Evolutionary conservation across 2,329 filamentous ascomycete species (phyloP).

Genomic region (Mycosphaerelloides madeirae): DNA sequence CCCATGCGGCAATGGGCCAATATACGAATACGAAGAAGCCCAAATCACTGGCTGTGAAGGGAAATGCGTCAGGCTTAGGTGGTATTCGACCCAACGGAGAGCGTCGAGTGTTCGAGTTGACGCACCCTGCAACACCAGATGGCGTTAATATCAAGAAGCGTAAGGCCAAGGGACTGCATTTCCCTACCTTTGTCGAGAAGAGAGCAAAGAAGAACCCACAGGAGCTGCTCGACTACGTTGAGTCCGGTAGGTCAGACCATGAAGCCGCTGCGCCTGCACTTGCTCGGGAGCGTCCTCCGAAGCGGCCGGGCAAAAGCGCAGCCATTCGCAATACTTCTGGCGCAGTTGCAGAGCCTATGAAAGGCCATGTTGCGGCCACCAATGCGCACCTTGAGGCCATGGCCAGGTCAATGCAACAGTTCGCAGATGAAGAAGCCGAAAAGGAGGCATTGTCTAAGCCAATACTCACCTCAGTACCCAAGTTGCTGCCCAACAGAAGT

Average conservation of each 20-base stretch:
- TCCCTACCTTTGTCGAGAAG: constrained; percentile 29
- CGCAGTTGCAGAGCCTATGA: too few relatives aligned
- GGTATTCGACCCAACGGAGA: constrained; percentile 7
- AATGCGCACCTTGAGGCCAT: constrained; percentile 16
- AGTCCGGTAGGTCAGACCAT: constrained; percentile 6
- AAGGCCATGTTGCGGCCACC: neutral
- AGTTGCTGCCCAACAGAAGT: constrained; percentile 24
- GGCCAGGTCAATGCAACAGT: constrained; percentile 25
- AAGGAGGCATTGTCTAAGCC: constrained; percentile 14
- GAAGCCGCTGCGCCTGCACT: constrained; percentile 1
- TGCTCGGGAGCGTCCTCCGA: constrained; percentile 7
- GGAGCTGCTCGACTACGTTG: constrained; percentile 7
- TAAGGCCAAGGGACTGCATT: constrained; percentile 17
- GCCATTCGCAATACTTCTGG: constrained; percentile 8
- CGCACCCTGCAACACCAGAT: constrained; percentile 14
- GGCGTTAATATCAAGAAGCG: constrained; percentile 11
- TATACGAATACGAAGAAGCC: neutral
- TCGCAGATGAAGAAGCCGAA: constrained; percentile 24
- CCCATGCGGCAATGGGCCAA: constrained; percentile 4
- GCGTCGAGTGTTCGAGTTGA: constrained; percentile 22
- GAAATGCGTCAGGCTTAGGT: constrained; percentile 12
- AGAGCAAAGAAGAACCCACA: constrained; percentile 12
- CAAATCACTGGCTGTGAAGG: constrained; percentile 6
- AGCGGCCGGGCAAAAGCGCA: constrained; percentile 23
- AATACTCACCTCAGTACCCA: constrained; percentile 24